Percentiles rank a stretch among this genome's conserved stretches.
These are phyloP conservation scores for Ceratocystis colombiana DNA, from an alignment of 2,329 filamentous ascomycete genomes.

Conservation along the genomic window DNA sequence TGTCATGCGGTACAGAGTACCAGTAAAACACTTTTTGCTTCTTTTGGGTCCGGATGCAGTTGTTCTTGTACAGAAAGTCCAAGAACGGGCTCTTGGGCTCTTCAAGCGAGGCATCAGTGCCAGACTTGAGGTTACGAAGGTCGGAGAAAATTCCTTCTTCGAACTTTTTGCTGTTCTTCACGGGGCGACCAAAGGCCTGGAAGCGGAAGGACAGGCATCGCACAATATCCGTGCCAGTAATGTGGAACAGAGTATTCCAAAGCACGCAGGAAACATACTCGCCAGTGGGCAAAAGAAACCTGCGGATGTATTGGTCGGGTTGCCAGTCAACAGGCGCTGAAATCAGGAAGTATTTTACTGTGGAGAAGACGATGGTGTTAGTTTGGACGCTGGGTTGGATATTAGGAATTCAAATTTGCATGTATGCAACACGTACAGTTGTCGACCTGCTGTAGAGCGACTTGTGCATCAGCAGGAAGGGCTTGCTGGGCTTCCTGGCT, in stretches of 20 bases:
- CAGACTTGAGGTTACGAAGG: conserved; percentile 93
- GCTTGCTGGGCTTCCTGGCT: conserved; percentile 95
- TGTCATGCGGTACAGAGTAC: conserved; percentile 98
- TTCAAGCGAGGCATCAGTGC: conserved; percentile 93
- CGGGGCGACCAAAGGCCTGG: conserved; percentile 93
- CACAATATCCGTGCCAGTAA: conserved; percentile 97
- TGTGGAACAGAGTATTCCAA: conserved; percentile 99
- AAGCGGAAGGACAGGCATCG: conserved; percentile 96
- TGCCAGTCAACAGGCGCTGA: conserved; percentile 98
- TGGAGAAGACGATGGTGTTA: conserved; percentile 27
- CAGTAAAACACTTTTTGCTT: conserved; percentile 99
- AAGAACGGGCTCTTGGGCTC: conserved; percentile 98
- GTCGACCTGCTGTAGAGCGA: conserved; percentile 95
- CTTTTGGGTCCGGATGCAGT: conserved; percentile 99
- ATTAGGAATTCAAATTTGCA: not conserved
- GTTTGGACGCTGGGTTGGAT: conserved; percentile 4
- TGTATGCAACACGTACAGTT: conserved; percentile 56
- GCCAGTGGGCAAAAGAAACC: conserved; percentile 89
- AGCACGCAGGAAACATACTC: conserved; percentile 98
- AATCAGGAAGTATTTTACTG: conserved; percentile 99
- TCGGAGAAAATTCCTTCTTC: conserved; percentile 99
- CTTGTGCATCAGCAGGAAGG: conserved; percentile 89
- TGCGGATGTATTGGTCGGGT: conserved; percentile 88
- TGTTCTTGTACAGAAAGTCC: conserved; percentile 99
- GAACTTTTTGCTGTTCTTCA: conserved; percentile 99